A percentile compares a stretch with the other conserved stretches of the same genome.
Conservation (phyloP, 2,329 filamentous ascomycete genomes). For the Ceratocystis lukuohia region DNA sequence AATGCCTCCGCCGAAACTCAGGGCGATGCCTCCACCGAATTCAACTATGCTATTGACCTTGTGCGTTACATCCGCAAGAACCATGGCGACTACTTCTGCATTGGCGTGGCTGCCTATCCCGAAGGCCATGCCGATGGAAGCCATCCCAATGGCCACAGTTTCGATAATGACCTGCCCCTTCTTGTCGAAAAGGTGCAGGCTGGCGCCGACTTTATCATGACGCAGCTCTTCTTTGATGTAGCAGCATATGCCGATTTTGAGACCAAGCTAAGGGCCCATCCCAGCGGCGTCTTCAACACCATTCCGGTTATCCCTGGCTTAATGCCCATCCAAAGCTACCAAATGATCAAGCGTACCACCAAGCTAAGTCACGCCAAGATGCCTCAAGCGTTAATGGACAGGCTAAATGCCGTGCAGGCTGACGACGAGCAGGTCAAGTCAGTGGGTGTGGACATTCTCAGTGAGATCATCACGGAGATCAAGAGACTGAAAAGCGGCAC, state of each 20-base stretch:
- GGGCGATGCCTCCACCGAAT: constrained; percentile 56
- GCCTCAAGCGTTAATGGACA: constrained; percentile 54
- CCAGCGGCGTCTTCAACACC: constrained; percentile 70
- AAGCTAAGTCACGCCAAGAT: constrained; percentile 86
- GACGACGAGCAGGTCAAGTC: constrained; percentile 73
- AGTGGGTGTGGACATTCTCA: constrained; percentile 68
- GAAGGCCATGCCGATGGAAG: constrained; percentile 90
- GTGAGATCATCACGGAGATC: constrained; percentile 69
- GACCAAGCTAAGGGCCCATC: constrained; percentile 58
- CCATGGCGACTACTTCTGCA: constrained; percentile 89
- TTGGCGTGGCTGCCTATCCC: constrained; percentile 88
- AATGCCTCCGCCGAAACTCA: constrained; percentile 45
- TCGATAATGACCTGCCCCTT: constrained; percentile 74
- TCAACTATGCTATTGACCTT: constrained; percentile 77
- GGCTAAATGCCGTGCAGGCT: constrained; percentile 58
- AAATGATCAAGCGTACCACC: constrained; percentile 84
- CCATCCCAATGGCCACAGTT: constrained; percentile 54
- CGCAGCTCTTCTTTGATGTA: constrained; percentile 89
- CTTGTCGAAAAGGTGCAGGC: constrained; percentile 82
- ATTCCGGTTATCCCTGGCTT: constrained; percentile 87
- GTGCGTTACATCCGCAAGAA: constrained; percentile 76
- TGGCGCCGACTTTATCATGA: constrained; percentile 97
- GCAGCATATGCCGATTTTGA: constrained; percentile 74
- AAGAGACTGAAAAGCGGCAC: constrained; percentile 32
- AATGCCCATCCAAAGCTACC: constrained; percentile 96